Evolutionary conservation across 2,329 filamentous ascomycete genomes (phyloP), one percentile per base, ranked within the genome.

Genomic region (Cytospora paraplurivora): DNA sequence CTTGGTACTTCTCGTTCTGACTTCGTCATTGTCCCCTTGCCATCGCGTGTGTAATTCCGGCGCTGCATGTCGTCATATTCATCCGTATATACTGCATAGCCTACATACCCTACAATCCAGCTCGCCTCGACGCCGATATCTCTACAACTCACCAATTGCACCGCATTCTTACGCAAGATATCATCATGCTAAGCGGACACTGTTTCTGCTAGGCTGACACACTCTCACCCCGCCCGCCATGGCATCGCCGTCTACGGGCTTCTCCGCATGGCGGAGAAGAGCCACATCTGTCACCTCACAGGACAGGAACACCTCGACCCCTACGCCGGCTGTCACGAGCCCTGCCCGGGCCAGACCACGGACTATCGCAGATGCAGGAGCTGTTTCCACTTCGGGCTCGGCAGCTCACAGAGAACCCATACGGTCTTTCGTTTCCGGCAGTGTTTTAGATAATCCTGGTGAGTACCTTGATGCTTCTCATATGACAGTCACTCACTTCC

Each of bases 361-460:
- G 51, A 71, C 71, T 41, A 70, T 68, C 52, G 64, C 67, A 32
- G 74, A 78, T 64, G 64, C 68, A 38, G 74, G 69, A 55, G 67
- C 68, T 35, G 72, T 81, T 12, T 81, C 79, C 21, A 76, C 79
- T 6, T 78, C 79, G 1, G 74, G 72, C 38, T 77, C 78, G 17
- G 67, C 72, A 15, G 72, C 68, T 64, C 80, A 88, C 71, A 81
- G 85, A 73, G 88, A 90, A 66, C 89, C 89, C 5, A 87, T 89
- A 56, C 82, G 89, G 62, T 91, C 88, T 3, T 92, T 90, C 68
- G 86, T 90, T 61, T 87, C 90, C 68, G 84, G 87, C 60, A 85
- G 86, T 47, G 80, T 85, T 44, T 83, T 87, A 67, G 85, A 86
- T 50, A 77, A 83, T 70, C 75, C 84, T 69, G 82, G 87, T 88